A percentile compares a stretch with the other conserved stretches of the same genome.
Conservation (phyloP, 768 basidiomycete species). For the Grammothele lineata region DNA sequence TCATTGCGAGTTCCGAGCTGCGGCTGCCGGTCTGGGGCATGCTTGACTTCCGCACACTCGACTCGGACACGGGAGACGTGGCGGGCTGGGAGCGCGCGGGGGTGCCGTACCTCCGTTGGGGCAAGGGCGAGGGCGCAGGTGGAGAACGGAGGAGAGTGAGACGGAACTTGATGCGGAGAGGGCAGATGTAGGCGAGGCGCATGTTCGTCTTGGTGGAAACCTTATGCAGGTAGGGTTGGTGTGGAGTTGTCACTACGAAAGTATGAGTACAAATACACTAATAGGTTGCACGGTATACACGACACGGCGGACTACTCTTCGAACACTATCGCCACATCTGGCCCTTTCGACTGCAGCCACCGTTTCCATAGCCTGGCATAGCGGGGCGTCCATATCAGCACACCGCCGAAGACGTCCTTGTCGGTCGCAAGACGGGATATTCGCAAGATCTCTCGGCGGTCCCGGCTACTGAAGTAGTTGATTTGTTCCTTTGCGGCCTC, state of each 20-base stretch:
- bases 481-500: slow-evolving; percentile 31
- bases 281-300: too few species aligned
- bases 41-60: slow-evolving; percentile 59
- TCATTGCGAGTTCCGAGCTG: slow-evolving; percentile 87
- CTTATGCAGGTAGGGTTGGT: too few species aligned
- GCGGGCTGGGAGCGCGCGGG: slow-evolving; percentile 50
- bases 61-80: slow-evolving; percentile 39
- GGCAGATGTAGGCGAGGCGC: slow-evolving; percentile 47
- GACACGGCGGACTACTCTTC: too few species aligned
- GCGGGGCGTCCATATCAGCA: slow-evolving; percentile 17
- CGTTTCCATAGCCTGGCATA: slow-evolving; percentile 35
- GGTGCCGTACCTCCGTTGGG: slow-evolving; percentile 79
- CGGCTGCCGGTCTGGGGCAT: slow-evolving; percentile 86
- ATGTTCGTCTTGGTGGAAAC: background rate
- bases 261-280: too few species aligned
- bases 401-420: slow-evolving; percentile 29
- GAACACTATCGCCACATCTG: slow-evolving; percentile 33
- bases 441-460: slow-evolving; percentile 36
- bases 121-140: slow-evolving; percentile 65
- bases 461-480: slow-evolving; percentile 33
- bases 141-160: slow-evolving; percentile 69
- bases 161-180: slow-evolving; percentile 83
- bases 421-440: slow-evolving; percentile 39
- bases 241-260: too few species aligned
- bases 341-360: slow-evolving; percentile 35